These are phyloP conservation scores for Epithemia pelagica DNA, from an alignment of 108 stramenopile genomes.

Conservation along the genomic window DNA sequence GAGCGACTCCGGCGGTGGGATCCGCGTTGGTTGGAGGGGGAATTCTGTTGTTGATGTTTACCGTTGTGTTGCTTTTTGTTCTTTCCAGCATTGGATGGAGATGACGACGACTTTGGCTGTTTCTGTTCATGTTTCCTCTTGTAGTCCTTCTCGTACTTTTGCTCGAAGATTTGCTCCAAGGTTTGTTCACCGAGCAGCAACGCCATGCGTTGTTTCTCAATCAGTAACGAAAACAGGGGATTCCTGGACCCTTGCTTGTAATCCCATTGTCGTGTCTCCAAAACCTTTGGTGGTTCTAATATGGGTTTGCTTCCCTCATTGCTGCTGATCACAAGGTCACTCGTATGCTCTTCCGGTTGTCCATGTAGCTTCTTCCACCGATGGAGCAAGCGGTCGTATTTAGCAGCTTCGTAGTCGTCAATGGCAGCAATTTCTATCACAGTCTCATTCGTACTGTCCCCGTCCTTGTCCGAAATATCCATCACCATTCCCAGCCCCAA, in stretches of 20 bases:
- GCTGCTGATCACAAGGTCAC: no score
- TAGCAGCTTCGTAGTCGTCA: conserved; percentile 55
- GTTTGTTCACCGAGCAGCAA: conserved; percentile 12
- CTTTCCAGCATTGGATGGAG: neutral
- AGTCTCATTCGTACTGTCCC: conserved; percentile 8
- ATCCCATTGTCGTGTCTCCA: conserved; percentile 79
- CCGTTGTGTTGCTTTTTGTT: neutral
- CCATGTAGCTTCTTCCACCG: conserved; percentile 40
- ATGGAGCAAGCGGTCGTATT: conserved; percentile 51
- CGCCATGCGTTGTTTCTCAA: conserved; percentile 31
- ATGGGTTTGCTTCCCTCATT: neutral
- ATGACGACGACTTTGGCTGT: neutral
- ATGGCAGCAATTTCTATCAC: neutral
- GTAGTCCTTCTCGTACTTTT: neutral
- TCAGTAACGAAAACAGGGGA: conserved; percentile 35
- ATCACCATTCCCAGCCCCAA: conserved; percentile 46
- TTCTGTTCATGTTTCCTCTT: neutral
- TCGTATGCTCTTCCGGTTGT: conserved; percentile 19
- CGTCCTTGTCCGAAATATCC: neutral
- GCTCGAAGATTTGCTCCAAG: neutral
- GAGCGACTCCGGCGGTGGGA: conserved; percentile 1
- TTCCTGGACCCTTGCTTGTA: conserved; percentile 45
- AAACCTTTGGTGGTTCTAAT: conserved; percentile 15
- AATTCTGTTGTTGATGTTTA: neutral
- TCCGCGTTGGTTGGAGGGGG: neutral